A percentile compares a stretch with the other conserved stretches of the same genome.
These are phyloP conservation scores for Cryphonectria parasitica DNA, from an alignment of 2,329 filamentous ascomycete species.

Conservation along the genomic window DNA sequence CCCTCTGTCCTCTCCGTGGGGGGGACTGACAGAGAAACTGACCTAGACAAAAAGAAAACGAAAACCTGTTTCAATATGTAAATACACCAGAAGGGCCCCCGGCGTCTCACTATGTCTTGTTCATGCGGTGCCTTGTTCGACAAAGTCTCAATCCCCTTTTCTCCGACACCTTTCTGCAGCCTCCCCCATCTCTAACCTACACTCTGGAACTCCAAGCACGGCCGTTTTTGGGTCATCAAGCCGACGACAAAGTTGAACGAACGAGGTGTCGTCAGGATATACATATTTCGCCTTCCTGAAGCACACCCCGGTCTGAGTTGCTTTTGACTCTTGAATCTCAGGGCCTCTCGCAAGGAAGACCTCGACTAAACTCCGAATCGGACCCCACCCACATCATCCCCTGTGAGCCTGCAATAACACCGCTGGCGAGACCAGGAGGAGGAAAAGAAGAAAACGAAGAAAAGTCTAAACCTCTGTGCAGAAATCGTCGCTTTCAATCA, in stretches of 20 bases:
- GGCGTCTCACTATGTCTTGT: neutral
- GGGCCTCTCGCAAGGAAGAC: neutral
- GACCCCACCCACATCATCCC: slow-evolving; percentile 8
- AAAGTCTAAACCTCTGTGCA: neutral
- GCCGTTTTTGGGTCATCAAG: neutral
- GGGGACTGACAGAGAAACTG: neutral
- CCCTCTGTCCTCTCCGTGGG: neutral
- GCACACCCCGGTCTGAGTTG: neutral
- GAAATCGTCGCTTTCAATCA: neutral
- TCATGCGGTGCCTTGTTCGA: neutral
- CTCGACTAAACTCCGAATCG: slow-evolving; percentile 1
- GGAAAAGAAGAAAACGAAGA: neutral
- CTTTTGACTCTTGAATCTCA: neutral
- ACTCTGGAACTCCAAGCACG: neutral
- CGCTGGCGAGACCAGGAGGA: neutral
- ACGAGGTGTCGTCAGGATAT: neutral
- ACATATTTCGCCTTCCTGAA: neutral
- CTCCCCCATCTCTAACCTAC: neutral
- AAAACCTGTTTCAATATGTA: neutral
- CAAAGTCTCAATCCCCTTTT: slow-evolving; percentile 5
- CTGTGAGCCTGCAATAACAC: slow-evolving; percentile 1
- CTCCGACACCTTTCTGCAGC: slow-evolving; percentile 2
- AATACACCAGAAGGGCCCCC: neutral
- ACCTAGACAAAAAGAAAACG: neutral
- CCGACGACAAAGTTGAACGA: neutral